phyloP scores from a whole-genome alignment of 495 filamentous ascomycete genomes.

The Emericellopsis terricola region DNA sequence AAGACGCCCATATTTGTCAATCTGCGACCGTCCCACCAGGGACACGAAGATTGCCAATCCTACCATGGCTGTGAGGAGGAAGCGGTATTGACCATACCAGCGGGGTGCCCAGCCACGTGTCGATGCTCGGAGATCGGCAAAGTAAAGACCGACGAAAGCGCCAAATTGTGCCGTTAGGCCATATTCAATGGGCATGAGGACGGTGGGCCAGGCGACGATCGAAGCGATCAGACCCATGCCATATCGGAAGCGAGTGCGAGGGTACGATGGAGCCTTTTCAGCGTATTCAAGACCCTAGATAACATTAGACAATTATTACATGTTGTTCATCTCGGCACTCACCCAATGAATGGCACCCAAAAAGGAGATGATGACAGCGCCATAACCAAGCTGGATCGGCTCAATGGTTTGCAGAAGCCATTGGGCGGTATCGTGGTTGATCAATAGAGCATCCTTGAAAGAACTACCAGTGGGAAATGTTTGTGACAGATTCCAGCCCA shows the following conservation, averaged over 20 bases:
- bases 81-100: constrained; percentile 91
- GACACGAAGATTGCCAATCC: constrained; percentile 73
- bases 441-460: constrained; percentile 27
- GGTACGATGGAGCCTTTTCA: constrained; percentile 17
- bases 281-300: constrained; percentile 44
- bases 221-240: constrained; percentile 68
- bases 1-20: constrained; percentile 31
- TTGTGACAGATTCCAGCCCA: constrained; percentile 65
- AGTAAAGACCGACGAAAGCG: constrained; percentile 79
- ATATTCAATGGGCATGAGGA: constrained; percentile 71
- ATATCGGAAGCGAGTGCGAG: constrained; percentile 42
- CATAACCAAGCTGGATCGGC: constrained; percentile 84
- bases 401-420: constrained; percentile 63
- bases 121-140: constrained; percentile 63
- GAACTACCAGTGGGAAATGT: constrained; percentile 41
- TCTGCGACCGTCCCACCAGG: constrained; percentile 72
- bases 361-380: constrained; percentile 89
- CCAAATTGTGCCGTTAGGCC: constrained; percentile 83
- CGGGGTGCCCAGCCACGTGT: constrained; percentile 64
- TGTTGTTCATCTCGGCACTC: constrained; percentile 9
- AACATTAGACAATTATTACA: too few relatives aligned
- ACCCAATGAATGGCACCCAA: constrained; percentile 95
- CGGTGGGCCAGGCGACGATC: constrained; percentile 81
- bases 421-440: constrained; percentile 54
- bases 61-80: constrained; percentile 87